Base-by-base conservation (phyloP, 2,329 filamentous ascomycete genomes). In the Parasarocladium wereldwijsianum region DNA sequence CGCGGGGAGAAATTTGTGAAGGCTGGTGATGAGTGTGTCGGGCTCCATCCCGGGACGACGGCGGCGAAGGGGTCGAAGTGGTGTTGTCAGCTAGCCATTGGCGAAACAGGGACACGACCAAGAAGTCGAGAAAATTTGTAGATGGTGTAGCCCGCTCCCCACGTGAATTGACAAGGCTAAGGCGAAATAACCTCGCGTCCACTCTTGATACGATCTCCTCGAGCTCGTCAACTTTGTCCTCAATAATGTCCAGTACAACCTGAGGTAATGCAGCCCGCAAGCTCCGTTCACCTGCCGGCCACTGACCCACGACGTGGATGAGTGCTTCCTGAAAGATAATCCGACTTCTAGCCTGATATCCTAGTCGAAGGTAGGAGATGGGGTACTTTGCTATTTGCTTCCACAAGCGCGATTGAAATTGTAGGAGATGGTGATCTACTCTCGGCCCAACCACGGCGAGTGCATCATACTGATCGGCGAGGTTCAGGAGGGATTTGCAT, bases 381-480 rank as follows among this genome's bases (percentile, higher is more conserved):
- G 87, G 86, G 47, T 94, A 94, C 54, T 93, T 94, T 31, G 86
- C 85, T 38, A 94, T 92, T 54, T 94, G 87, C 52, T 90, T 93
- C 78, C 86, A 94, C 3, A 96, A 66, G 2, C 84, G 71, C 14
- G 79, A 81, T 44, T 90, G 84, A 50, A 94, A 96, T 42, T 90
- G 83, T 11, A 96, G 62, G 10, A 96, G 65, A 51, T 96, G 87
- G 56, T 96, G 86, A 53, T 94, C 87, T 25, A 94, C 81, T 21
- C 87, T 72, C 2, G 83, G 82, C 0, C 86, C 86, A 7, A 92
- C 84, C 11, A 94, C 84, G 17, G 76, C 66, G 9, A 94, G 66
- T 10, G 86, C 84, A 49, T 93, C 86, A 57, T 94, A 94, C 60
- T 90, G 83, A 54, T 94, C 86, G n/a, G 85, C 87, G 12, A 94